These are phyloP conservation scores for Psilocybe mexicana DNA, from an alignment of 1,284 basidiomycete species.

Conservation along the genomic window DNA sequence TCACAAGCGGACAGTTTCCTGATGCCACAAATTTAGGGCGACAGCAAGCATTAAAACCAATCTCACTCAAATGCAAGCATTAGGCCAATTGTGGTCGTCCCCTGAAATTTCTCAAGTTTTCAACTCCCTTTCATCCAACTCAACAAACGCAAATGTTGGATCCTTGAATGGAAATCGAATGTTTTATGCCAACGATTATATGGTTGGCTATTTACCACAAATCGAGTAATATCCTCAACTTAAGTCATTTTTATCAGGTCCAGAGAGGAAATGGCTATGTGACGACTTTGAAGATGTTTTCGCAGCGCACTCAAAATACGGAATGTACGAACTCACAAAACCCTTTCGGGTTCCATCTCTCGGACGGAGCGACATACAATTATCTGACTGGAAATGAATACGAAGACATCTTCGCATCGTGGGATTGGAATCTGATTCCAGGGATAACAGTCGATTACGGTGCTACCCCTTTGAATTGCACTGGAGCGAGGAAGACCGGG, in stretches of 20 bases:
- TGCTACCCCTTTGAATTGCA: slow-evolving; percentile 49
- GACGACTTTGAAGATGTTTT: slow-evolving; percentile 63
- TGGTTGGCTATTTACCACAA: slow-evolving; percentile 40
- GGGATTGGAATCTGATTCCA: slow-evolving; percentile 72
- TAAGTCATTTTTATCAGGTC: slow-evolving; percentile 37
- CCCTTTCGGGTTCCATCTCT: slow-evolving; percentile 61
- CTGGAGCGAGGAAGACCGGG: slow-evolving; percentile 39
- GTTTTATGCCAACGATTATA: slow-evolving; percentile 65
- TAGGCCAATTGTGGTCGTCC: slow-evolving; percentile 49
- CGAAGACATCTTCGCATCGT: slow-evolving; percentile 62
- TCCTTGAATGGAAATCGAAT: slow-evolving; percentile 52
- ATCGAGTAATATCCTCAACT: background rate
- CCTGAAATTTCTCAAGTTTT: slow-evolving; percentile 37
- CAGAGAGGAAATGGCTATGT: slow-evolving; percentile 61
- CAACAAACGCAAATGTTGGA: slow-evolving; percentile 48
- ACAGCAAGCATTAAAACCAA: slow-evolving; percentile 53
- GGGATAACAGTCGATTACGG: slow-evolving; percentile 66
- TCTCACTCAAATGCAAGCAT: slow-evolving; percentile 43
- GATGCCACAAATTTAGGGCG: slow-evolving; percentile 34
- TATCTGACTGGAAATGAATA: slow-evolving; percentile 64
- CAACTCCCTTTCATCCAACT: slow-evolving; percentile 35
- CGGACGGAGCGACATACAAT: slow-evolving; percentile 61
- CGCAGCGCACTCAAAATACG: slow-evolving; percentile 56
- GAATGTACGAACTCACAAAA: slow-evolving; percentile 68
- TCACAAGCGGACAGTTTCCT: background rate